A percentile compares a stretch with the other conserved stretches of the same genome.
Conservation (phyloP, 257 asterid species). For the Vinca minor region DNA sequence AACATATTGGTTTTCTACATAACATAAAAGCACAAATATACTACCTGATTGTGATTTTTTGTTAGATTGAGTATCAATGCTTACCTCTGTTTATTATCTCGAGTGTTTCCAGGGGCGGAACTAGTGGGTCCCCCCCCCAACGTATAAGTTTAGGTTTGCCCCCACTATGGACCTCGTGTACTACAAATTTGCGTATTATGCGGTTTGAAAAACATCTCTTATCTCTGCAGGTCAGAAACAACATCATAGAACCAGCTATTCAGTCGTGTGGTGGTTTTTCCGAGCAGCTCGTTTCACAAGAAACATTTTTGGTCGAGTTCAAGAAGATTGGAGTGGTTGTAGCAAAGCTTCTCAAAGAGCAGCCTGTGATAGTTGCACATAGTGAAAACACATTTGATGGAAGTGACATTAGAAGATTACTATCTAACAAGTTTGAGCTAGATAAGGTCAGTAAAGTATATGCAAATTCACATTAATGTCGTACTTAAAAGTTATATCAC, state of each 20-base stretch:
- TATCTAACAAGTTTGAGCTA: constrained; percentile 71
- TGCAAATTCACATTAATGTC: neutral
- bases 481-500: neutral
- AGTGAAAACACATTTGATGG: constrained; percentile 81
- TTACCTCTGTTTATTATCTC: too few species aligned
- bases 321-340: constrained; percentile 45
- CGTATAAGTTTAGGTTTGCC: too few species aligned
- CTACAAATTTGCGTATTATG: neutral
- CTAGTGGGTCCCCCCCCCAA: neutral
- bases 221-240: constrained; percentile 49
- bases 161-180: neutral
- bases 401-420: constrained; percentile 57
- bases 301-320: constrained; percentile 49
- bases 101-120: too few species aligned
- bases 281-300: constrained; percentile 57
- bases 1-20: neutral
- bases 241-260: constrained; percentile 62
- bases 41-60: too few species aligned
- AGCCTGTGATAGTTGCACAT: constrained; percentile 90
- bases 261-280: constrained; percentile 37
- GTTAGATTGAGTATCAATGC: neutral
- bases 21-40: neutral
- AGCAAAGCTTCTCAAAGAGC: constrained; percentile 57
- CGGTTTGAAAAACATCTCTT: constrained; percentile 1
- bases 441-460: constrained; percentile 50